A percentile compares a stretch with the other conserved stretches of the same genome.
Evolutionary conservation across 2,329 filamentous ascomycete species (phyloP).

Genomic region (Septoria petroselini): DNA sequence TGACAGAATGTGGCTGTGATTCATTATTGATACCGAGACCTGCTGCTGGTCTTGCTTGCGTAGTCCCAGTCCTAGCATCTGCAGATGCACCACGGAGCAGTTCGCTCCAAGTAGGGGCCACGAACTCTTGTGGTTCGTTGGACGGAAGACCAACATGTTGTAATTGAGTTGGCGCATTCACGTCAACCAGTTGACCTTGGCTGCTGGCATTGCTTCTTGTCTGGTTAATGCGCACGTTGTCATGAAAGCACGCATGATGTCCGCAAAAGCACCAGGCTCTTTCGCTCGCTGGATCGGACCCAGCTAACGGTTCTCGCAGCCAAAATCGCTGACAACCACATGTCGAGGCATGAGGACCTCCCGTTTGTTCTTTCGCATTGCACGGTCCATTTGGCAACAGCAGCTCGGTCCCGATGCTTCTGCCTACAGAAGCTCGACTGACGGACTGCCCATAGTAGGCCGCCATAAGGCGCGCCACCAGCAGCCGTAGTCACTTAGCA

Average conservation of each 20-base stretch:
- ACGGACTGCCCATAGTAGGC: constrained; percentile 26
- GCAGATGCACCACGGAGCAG: constrained; percentile 20
- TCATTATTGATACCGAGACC: constrained; percentile 33
- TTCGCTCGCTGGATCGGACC: constrained; percentile 29
- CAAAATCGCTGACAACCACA: constrained; percentile 57
- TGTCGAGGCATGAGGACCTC: constrained; percentile 42
- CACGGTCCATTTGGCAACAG: constrained; percentile 52
- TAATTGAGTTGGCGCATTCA: constrained; percentile 3
- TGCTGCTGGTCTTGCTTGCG: constrained; percentile 7
- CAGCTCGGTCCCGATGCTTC: constrained; percentile 20
- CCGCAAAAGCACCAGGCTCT: constrained; percentile 52
- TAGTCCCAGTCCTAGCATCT: constrained; percentile 12
- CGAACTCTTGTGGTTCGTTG: constrained; percentile 12
- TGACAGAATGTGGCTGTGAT: constrained; percentile 31
- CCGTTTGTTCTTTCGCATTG: constrained; percentile 50
- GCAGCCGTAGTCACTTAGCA: constrained; percentile 32
- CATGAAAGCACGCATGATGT: constrained; percentile 58
- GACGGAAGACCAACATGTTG: constrained; percentile 12
- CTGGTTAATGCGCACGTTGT: constrained; percentile 15
- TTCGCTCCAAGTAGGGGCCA: constrained; percentile 28
- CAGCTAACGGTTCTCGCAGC: constrained; percentile 32
- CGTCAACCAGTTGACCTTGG: not conserved
- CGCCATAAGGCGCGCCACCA: constrained; percentile 39
- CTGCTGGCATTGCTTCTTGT: not conserved
- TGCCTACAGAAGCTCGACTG: constrained; percentile 27